Base-by-base conservation (phyloP, 225 moss, liverwort and hornwort species). In the Ulota crispa region DNA sequence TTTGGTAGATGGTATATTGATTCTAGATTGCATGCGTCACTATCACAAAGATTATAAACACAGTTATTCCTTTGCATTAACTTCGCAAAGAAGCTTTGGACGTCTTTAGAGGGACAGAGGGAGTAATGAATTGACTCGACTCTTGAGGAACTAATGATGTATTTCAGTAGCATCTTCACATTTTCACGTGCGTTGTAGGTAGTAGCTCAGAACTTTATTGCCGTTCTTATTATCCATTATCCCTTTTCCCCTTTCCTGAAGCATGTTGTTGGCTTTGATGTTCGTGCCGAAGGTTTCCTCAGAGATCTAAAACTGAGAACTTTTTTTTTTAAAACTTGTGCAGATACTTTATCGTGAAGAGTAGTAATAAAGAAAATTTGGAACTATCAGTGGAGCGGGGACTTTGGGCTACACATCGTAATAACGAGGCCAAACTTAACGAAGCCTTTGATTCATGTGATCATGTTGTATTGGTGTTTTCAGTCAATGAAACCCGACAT, bases 281-380 rank as follows among this genome's bases (percentile, higher is more conserved):
- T 68, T 60, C 13, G 26, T 50, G 24, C 45, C 19, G 67, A 53
- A 18, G 18, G 69, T 37, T 41, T n/a, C 9, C 50, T 64, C 23
- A 36, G 41, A 5, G 60, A 68, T 72, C 9, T 2, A 20, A 27
- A 27, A 37, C 79, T 88, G 64, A 85, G 20, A 41, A 45, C 10
- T 72, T 62, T 7, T 20, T 28, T 37, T 68, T 82, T 27, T 32
- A 32, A 32, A 28, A 80, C 43, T 41, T 59, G 76, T 82, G 93
- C 93, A 99, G 99, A 87, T 99, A 93, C 76, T 99, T 99, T 47
- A 96, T 99, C 66, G 99, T 99, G 70, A 99, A 99, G 89, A 99
- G 99, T 83, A 99, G 96, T 80, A 99, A 99, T 85, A 91, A 92
- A 78, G 99, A 99, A 81, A 99, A 99, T 72, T 82, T 99, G 72